A percentile compares a stretch with the other conserved stretches of the same genome.
Evolutionary conservation across 225 moss, liverwort and hornwort genomes (phyloP).

Genomic region (Bryoerythrophyllum caledonicum): DNA sequence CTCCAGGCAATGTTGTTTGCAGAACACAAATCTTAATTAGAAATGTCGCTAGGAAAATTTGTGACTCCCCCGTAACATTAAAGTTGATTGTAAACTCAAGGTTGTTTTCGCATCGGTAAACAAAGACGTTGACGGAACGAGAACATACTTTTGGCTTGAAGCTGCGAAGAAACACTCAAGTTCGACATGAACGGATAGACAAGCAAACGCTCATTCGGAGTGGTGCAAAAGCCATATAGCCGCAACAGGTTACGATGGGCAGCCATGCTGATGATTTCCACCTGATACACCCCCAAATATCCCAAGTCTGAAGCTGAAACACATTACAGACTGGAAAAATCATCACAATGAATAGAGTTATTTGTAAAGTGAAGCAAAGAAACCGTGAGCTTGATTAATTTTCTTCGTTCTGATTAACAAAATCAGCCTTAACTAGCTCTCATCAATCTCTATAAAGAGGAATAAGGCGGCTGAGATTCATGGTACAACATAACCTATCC

Average conservation of each 20-base stretch:
- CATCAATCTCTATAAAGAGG: no score
- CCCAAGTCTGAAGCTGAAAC: neutral
- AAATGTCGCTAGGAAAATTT: neutral
- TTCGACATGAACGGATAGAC: conserved; percentile 94
- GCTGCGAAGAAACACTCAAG: conserved; percentile 75
- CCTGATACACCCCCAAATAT: conserved; percentile 33
- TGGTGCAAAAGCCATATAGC: conserved; percentile 81
- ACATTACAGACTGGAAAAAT: neutral
- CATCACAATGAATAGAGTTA: neutral
- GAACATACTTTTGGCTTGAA: conserved; percentile 64
- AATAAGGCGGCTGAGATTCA: no score
- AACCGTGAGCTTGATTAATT: no score
- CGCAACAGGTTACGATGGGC: conserved; percentile 88
- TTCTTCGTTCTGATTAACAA: no score
- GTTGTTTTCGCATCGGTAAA: neutral
- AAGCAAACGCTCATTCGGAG: conserved; percentile 80
- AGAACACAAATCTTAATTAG: neutral
- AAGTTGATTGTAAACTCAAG: no score
- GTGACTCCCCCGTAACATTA: no score
- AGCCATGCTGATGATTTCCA: conserved; percentile 95
- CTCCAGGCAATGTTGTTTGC: neutral
- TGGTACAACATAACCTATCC: no score
- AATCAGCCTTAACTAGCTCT: no score
- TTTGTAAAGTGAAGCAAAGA: no score
- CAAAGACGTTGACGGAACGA: neutral